Evolutionary conservation across 2,329 filamentous ascomycete genomes (phyloP), one percentile per base, ranked within the genome.

Genomic region (Aspergillus sp.): DNA sequence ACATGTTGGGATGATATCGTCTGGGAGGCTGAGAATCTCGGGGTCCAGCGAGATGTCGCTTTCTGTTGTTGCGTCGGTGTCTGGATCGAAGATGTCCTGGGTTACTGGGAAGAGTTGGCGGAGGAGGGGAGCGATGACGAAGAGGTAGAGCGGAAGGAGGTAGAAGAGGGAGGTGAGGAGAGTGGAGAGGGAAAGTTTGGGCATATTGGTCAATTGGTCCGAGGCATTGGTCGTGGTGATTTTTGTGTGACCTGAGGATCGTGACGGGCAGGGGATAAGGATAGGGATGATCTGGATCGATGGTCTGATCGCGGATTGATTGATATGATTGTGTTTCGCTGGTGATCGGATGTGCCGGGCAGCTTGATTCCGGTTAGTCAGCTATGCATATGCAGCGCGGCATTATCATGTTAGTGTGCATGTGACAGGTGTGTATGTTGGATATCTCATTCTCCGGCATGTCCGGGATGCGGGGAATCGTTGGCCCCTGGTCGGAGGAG

Each of bases 101-200:
- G 58, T 38, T 54, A 48, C 21, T 30, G 71, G 66, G 55, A 71
- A 65, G 54, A 70, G 41, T 41, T 68, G 66, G 60, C 72, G 71
- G 19, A 73, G 55, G 38, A 74, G 61, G 5, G 75, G 75, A 10
- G 71, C 70, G 30, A 76, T 56, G 36, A 76, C 53, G 61, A 77
- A 75, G 47, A 77, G 60, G 64, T 77, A 77, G 10, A 76, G 57
- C 0, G 75, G 75, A 53, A 77, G 62, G 30, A 75, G 68, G 63
- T 77, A 77, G 53, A 77, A 67, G 54, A 71, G 54, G 66, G 71
- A 76, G 39, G 69, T 66, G n/a, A 76, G 57, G 30, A 75, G 3
- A 5, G 70, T 74, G 5, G 72, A 74, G 41, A 70, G 52, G 38
- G 66, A 58, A 47, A 62, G 6, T n/a, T 50, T 59, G 17, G 25